Base-by-base conservation (phyloP, 192 early-diverging fungal species). In the Coemansia sp. region DNA sequence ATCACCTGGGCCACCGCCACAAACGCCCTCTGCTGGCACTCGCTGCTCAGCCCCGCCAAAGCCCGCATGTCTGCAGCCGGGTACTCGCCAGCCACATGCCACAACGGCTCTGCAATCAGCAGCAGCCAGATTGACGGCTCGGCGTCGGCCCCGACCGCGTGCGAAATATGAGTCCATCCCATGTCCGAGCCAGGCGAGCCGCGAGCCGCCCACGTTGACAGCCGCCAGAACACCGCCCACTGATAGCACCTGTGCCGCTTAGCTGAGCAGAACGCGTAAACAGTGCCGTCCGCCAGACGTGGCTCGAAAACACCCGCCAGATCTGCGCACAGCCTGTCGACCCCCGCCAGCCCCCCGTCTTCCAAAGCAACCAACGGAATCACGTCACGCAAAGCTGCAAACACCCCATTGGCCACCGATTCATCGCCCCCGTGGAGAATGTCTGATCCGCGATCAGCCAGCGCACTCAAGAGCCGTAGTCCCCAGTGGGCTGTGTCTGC, bases 171-270 rank as follows among this genome's bases (percentile, higher is more conserved):
- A 19, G 70, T 41, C 68, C 68, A 77, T 50, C 74, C 67, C 8
- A 0, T 60, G 65, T 11, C 65, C 50, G 29, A 64, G 58, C 29
- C 64, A 64, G 15, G 74, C 73, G 21, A 52, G 7, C 3, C 67
- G 55, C 21, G 58, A 0, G 63, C 15, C 15, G 67, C 32, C 68
- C 74, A 71, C 0, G 74, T 68, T 29, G 57, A 40, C 4, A 63
- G 14, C 3, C 58, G 74, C 14, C 74, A 77, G 0, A 77, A 43
- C 0, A 65, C 65, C 2, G 74, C 68, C 74, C 74, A 77, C 53
- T 77, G 74, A 53, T 77, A 77, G 53, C 74, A 77, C 4, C 74
- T 68, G 40, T 58, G 60, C 24, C 61, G 60, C 42, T 46, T 58
- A 11, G 40, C 41, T 6, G 65, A 53, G 22, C 65, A 77, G 17